These are phyloP conservation scores for Kingdonia uniflora DNA, from an alignment of 164 flowering plant genomes.

Conservation along the genomic window DNA sequence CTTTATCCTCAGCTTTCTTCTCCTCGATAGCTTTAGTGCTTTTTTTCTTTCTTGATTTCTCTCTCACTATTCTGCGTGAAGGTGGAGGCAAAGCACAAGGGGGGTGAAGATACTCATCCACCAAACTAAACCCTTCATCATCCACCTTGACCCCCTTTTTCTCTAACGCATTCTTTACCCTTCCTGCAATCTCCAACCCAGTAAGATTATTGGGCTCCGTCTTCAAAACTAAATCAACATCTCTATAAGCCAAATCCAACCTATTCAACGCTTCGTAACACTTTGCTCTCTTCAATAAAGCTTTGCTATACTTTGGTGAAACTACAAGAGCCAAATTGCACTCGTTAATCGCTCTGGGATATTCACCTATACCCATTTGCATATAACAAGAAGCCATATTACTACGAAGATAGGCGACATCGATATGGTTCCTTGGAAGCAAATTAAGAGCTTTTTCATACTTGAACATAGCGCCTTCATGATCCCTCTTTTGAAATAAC, in stretches of 20 bases:
- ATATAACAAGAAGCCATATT: conserved; percentile 85
- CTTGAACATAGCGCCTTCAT: conserved; percentile 76
- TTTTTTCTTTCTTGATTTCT: conserved; percentile 40
- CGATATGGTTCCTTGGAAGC: conserved; percentile 66
- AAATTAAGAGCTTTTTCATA: conserved; percentile 78
- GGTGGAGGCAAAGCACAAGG: conserved; percentile 11
- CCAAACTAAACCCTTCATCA: conserved; percentile 27
- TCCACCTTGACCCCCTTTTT: conserved; percentile 28
- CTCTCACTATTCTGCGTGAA: conserved; percentile 20
- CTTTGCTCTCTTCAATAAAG: conserved; percentile 71
- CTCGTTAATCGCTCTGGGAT: conserved; percentile 71
- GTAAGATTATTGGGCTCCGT: conserved; percentile 63
- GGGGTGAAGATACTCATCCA: conserved; percentile 29
- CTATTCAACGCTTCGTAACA: conserved; percentile 77
- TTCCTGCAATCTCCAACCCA: conserved; percentile 62
- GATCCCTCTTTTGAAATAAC: conserved; percentile 69
- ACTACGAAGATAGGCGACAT: conserved; percentile 55
- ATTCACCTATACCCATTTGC: conserved; percentile 75
- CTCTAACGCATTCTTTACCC: conserved; percentile 43
- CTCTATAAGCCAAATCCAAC: conserved; percentile 66
- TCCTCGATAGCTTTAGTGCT: conserved; percentile 10
- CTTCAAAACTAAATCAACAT: conserved; percentile 45
- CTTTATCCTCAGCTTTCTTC: conserved; percentile 25
- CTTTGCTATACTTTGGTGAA: conserved; percentile 75
- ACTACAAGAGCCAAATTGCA: conserved; percentile 85